Conservation (phyloP, 2,329 filamentous ascomycete genomes). For the Diaporthe citri region DNA sequence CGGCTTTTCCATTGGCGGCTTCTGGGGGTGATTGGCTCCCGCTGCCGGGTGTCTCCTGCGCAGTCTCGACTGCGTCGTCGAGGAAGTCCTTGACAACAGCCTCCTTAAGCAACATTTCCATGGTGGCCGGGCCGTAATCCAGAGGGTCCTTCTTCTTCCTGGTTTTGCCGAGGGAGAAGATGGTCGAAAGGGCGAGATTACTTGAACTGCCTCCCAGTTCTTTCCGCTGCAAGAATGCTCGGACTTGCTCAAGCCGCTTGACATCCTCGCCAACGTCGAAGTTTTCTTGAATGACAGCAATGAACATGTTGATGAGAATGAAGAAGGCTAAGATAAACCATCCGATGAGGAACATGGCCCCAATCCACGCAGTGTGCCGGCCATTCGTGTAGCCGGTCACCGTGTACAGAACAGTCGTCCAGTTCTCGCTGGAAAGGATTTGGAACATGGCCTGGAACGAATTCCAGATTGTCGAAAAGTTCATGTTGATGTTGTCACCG, state of each 20-base stretch:
- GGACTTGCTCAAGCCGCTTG: slow-evolving; percentile 96
- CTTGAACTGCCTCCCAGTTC: slow-evolving; percentile 80
- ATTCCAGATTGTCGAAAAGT: slow-evolving; percentile 93
- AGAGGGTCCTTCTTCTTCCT: slow-evolving; percentile 81
- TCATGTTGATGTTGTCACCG: slow-evolving; percentile 76
- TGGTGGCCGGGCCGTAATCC: slow-evolving; percentile 90
- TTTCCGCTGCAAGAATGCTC: slow-evolving; percentile 91
- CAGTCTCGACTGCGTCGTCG: slow-evolving; percentile 74
- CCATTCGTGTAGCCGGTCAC: slow-evolving; percentile 77
- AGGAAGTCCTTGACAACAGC: slow-evolving; percentile 95
- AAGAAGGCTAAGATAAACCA: slow-evolving; percentile 98
- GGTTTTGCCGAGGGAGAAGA: slow-evolving; percentile 73
- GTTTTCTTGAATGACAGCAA: slow-evolving; percentile 99
- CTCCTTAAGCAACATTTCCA: slow-evolving; percentile 97
- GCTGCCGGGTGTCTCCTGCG: slow-evolving; percentile 53
- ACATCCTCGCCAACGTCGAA: slow-evolving; percentile 99
- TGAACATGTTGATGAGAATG: slow-evolving; percentile 99
- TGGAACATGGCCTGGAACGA: slow-evolving; percentile 99
- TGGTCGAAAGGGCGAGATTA: slow-evolving; percentile 81
- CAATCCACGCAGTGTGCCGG: slow-evolving; percentile 88
- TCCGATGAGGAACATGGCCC: slow-evolving; percentile 87
- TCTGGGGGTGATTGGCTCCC: slow-evolving; percentile 51
- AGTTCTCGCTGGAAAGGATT: slow-evolving; percentile 94
- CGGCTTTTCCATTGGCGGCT: slow-evolving; percentile 48
- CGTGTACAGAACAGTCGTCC: slow-evolving; percentile 89